Evolutionary conservation across 202 grass and related monocot species (phyloP), one percentile per base, ranked within the genome.

Genomic region (Brachypodium distachyon): DNA sequence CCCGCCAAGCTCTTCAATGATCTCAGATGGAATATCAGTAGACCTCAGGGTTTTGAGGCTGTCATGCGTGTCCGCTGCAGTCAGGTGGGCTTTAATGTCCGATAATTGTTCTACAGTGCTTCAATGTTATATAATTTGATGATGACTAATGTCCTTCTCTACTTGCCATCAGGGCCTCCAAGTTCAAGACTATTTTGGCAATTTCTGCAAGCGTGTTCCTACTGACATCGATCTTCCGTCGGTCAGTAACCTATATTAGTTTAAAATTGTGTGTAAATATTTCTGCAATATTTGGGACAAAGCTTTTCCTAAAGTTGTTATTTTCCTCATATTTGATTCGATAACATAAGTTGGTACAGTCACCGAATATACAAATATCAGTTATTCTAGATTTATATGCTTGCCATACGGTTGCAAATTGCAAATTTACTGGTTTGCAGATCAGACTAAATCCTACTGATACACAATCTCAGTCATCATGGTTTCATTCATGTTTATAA

Each of bases 1-100:
- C 88, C 85, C 57, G 85, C 90, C 27, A 97, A 93, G 58, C 88
- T 97, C 52, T 97, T 93, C 80, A 89, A 97, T 4, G 88, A 97
- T 87, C 88, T 97, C 51, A 77, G 93, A 87, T 97, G 93, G 86
- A 97, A 97, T 82, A 78, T 97, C 62, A 93, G 85, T 82, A 97
- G 88, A 61, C 90, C 93, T 65, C 90, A 93, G 79, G 93, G 90
- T 81, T 93, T 89, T 62, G 81, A 93, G 81, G 83, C 93, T 75
- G 93, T 97, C 72, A 93, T 91, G 93, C 90, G 85, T 78, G 86
- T 93, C 52, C 84, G 90, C 70, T 93, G 88, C 60, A 87, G 88
- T 70, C 87, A 93, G 85, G 90, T 93, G 49, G 72, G 74, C 29
- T 14, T 81, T n/a, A 47, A 67, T 68, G 13, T 57, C 18, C 16